Evolutionary conservation across 1,284 basidiomycete genomes (phyloP).

Genomic region (Sphaerobolus stellatus): DNA sequence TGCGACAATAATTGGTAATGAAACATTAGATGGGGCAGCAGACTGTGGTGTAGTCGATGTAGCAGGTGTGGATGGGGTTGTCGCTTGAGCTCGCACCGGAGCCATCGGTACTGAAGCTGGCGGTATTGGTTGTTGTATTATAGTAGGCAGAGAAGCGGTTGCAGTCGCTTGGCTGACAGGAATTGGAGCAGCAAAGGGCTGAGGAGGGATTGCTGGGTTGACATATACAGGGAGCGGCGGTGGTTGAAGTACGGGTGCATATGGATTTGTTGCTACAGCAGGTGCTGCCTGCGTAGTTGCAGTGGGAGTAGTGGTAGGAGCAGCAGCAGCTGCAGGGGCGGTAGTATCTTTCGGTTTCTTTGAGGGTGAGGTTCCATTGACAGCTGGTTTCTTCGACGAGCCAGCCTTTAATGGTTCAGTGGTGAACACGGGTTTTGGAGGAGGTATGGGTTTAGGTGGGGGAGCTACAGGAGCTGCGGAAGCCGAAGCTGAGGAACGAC

Average conservation of each 20-base stretch:
- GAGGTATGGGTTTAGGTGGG: background rate
- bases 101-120: constrained; percentile 13
- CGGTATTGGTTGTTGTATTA: too few relatives aligned
- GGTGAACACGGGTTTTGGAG: constrained; percentile 7
- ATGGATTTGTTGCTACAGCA: constrained; percentile 58
- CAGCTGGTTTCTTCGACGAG: constrained; percentile 52
- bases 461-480: constrained; percentile 31
- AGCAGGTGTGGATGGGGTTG: constrained; percentile 18
- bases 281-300: background rate
- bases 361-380: constrained; percentile 54
- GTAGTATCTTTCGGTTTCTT: constrained; percentile 44
- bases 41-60: constrained; percentile 12
- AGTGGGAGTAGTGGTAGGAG: background rate
- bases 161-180: constrained; percentile 1
- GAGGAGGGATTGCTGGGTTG: constrained; percentile 10
- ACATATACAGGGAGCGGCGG: constrained; percentile 38
- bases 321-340: background rate
- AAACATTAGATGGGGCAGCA: constrained; percentile 14
- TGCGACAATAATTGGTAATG: constrained; percentile 61
- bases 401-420: constrained; percentile 3
- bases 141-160: constrained; percentile 2
- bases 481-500: constrained; percentile 32
- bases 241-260: constrained; percentile 51
- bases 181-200: background rate
- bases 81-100: constrained; percentile 16